Conservation (phyloP, 257 asterid species). For the Gentiana straminea region DNA sequence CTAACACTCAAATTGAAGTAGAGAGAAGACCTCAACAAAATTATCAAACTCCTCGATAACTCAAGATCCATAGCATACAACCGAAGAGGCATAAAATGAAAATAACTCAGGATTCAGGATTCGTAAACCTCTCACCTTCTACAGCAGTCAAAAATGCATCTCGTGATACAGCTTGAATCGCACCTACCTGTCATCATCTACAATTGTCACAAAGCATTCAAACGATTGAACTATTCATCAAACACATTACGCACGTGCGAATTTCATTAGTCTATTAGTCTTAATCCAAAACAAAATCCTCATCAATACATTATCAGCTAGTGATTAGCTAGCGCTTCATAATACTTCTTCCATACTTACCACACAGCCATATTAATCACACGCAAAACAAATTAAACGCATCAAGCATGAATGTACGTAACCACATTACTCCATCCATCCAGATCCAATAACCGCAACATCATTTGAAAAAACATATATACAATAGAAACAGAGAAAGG, state of each 20-base stretch:
- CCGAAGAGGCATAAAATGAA: background rate
- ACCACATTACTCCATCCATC: background rate
- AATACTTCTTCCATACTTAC: too few species aligned
- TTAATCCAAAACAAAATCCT: background rate
- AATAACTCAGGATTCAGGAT: background rate
- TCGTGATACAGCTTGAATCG: conserved; percentile 77
- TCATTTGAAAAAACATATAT: background rate
- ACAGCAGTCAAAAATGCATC: conserved; percentile 64
- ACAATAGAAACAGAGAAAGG: background rate
- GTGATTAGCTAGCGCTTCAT: too few species aligned
- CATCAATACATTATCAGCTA: too few species aligned
- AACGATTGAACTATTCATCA: too few species aligned
- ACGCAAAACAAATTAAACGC: too few species aligned
- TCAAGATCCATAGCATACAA: background rate
- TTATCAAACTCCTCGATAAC: background rate
- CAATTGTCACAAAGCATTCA: too few species aligned
- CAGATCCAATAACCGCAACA: background rate
- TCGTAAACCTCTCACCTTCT: conserved; percentile 38
- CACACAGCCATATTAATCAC: too few species aligned
- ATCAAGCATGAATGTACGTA: too few species aligned
- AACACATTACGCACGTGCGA: too few species aligned
- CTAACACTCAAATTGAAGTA: conserved; percentile 18
- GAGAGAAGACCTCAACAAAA: background rate
- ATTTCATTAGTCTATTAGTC: too few species aligned
- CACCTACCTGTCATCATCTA: conserved; percentile 51